These are phyloP conservation scores for Pichia rugopelliculosa DNA, from an alignment of 805 yeast species.

Conservation along the genomic window DNA sequence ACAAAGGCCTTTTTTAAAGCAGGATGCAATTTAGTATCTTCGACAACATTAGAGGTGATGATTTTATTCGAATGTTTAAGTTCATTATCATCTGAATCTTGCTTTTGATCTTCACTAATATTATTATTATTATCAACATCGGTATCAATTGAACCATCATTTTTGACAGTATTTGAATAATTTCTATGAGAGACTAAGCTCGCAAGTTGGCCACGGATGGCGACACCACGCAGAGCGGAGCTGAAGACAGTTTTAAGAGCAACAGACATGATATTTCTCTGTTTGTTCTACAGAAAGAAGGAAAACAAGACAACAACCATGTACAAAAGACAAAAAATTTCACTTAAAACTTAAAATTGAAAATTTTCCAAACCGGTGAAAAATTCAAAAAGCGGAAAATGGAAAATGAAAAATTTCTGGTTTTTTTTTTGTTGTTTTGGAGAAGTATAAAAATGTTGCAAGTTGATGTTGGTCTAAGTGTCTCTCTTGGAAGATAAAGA, in stretches of 20 bases:
- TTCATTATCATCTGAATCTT: not conserved
- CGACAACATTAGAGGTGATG: conserved; percentile 15
- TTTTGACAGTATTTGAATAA: not conserved
- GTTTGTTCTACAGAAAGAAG: not conserved
- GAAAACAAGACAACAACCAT: not conserved
- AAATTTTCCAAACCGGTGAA: not conserved
- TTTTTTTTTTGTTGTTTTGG: too few relatives aligned
- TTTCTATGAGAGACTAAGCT: not conserved
- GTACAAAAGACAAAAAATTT: not conserved
- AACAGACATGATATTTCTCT: not conserved
- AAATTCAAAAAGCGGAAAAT: not conserved
- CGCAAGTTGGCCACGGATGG: not conserved
- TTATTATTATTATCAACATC: too few relatives aligned
- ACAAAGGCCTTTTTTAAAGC: conserved; percentile 27
- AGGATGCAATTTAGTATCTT: conserved; percentile 23
- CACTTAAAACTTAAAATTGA: not conserved
- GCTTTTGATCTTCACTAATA: too few relatives aligned
- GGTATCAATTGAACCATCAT: too few relatives aligned
- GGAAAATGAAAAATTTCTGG: not conserved
- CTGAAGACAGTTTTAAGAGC: not conserved
- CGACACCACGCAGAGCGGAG: not conserved
- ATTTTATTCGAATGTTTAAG: not conserved
- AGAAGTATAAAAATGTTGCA: too few relatives aligned
- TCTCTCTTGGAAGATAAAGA: too few relatives aligned
- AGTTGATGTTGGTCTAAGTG: too few relatives aligned